Base-by-base conservation (phyloP, 1,284 basidiomycete species). In the Austroboletus niveus region DNA sequence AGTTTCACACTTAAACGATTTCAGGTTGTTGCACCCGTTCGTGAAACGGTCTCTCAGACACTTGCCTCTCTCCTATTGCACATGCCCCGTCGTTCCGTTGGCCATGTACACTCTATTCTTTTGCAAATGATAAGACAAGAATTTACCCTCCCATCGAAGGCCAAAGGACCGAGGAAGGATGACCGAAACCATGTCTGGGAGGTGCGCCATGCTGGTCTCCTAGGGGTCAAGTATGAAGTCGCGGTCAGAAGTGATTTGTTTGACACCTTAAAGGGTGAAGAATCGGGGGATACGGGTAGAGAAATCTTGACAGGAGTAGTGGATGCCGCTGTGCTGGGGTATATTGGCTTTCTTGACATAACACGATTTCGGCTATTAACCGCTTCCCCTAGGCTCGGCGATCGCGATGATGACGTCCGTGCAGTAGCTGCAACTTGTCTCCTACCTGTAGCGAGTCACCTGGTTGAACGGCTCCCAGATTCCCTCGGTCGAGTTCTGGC, bases 181-280 rank as follows among this genome's bases (percentile, higher is more conserved):
- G 68, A 75, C 48, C 84, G 52, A 73, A 76, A 75, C 41, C 94
- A 97, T 70, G 84, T 95, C 5, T 99, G 97, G 97, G 94, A 99
- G 72, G 90, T 99, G 46, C 80, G 97, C 45, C 97, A 99, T 73
- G 96, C 97, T 3, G 97, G 97, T 31, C 72, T 99, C 49, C 80
- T 99, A 4, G 97, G 97, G 1, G 85, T 99, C 69, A 98, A 97
- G 73, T 99, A 99, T 69, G 92, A 98, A 69, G 94, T 99, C 30
- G 94, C 95, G 11, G 94, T 98, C 24, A 77, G 94, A 60, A 82
- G 78, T 48, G 94, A 97, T 66, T 71, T 97, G 31, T 85, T 98
- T 55, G 80, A 84, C 47, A 58, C 61, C 8, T 59, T 63, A 15
- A 60, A 76, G 60, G 69, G 70, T 24, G 66, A 63, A 39, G 69